Evolutionary conservation across 2,329 filamentous ascomycete species (phyloP).

Genomic region (Colletotrichum orchidophilum): DNA sequence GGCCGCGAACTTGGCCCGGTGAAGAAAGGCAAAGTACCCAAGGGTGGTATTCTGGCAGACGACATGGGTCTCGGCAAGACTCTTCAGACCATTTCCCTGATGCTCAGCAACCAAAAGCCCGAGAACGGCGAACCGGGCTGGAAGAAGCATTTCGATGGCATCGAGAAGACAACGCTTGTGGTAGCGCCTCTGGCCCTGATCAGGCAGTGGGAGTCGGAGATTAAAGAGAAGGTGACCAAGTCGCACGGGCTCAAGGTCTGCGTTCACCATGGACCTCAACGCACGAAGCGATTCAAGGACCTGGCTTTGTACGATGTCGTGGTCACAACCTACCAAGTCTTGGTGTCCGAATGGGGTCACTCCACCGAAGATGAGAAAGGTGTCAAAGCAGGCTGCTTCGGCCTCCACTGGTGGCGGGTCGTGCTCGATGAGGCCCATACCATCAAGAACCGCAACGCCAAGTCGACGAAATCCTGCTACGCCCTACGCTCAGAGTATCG

Average conservation of each 20-base stretch:
- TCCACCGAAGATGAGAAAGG: slow-evolving; percentile 69
- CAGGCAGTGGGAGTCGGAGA: slow-evolving; percentile 96
- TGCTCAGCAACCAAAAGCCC: slow-evolving; percentile 83
- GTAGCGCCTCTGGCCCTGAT: slow-evolving; percentile 94
- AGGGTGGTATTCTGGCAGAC: slow-evolving; percentile 94
- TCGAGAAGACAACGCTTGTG: slow-evolving; percentile 86
- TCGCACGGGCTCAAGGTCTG: slow-evolving; percentile 80
- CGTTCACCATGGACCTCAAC: slow-evolving; percentile 89
- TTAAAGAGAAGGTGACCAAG: slow-evolving; percentile 80
- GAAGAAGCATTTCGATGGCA: slow-evolving; percentile 73
- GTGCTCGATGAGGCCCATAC: slow-evolving; percentile 97
- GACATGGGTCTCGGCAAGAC: slow-evolving; percentile 99
- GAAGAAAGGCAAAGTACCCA: slow-evolving; percentile 83
- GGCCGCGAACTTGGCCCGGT: slow-evolving; percentile 88
- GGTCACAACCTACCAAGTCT: slow-evolving; percentile 95
- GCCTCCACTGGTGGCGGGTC: slow-evolving; percentile 92
- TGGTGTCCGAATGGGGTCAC: slow-evolving; percentile 87
- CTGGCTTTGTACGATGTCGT: slow-evolving; percentile 91
- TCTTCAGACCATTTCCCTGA: slow-evolving; percentile 88
- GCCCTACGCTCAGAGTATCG: slow-evolving; percentile 86
- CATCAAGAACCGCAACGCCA: slow-evolving; percentile 98
- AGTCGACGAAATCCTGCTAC: slow-evolving; percentile 92
- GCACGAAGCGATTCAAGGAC: slow-evolving; percentile 81
- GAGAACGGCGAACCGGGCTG: slow-evolving; percentile 65
- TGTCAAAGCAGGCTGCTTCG: slow-evolving; percentile 84